These are phyloP conservation scores for Naganishia vaughanmartiniae DNA, from an alignment of 768 basidiomycete genomes.

Conservation along the genomic window DNA sequence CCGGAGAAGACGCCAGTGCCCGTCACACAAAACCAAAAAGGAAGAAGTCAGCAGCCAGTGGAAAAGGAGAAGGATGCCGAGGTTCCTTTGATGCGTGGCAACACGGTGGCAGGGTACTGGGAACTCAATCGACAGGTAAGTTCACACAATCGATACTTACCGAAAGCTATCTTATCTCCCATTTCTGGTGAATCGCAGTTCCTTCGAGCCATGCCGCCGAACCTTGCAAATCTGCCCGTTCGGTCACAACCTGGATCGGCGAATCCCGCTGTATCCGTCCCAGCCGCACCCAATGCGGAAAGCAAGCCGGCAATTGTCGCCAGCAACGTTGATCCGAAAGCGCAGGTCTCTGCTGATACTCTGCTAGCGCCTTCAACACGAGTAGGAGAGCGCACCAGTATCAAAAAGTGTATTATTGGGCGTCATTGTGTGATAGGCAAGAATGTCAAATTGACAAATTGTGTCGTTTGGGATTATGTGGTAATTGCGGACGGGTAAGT, in stretches of 20 bases:
- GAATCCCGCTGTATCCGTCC: constrained; percentile 40
- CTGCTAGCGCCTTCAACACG: constrained; percentile 78
- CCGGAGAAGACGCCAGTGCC: neutral
- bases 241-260: neutral
- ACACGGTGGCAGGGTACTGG: constrained; percentile 71
- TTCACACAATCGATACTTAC: constrained; percentile 10
- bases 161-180: too few relatives aligned
- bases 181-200: constrained; percentile 22
- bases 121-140: constrained; percentile 77
- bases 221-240: constrained; percentile 16
- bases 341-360: constrained; percentile 78
- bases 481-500: constrained; percentile 69
- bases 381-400: constrained; percentile 71
- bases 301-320: constrained; percentile 51
- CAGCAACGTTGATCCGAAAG: constrained; percentile 68
- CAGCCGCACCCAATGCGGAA: constrained; percentile 56
- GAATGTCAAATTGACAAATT: constrained; percentile 77
- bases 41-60: constrained; percentile 23
- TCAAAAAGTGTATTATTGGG: constrained; percentile 77
- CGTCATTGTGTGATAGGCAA: constrained; percentile 80
- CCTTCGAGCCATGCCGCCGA: constrained; percentile 37
- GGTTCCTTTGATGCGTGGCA: constrained; percentile 59
- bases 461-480: constrained; percentile 84
- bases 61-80: constrained; percentile 30
- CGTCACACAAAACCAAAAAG: constrained; percentile 1